Conservation (phyloP, 2,329 filamentous ascomycete species). For the Arthrobotrys iridis region DNA sequence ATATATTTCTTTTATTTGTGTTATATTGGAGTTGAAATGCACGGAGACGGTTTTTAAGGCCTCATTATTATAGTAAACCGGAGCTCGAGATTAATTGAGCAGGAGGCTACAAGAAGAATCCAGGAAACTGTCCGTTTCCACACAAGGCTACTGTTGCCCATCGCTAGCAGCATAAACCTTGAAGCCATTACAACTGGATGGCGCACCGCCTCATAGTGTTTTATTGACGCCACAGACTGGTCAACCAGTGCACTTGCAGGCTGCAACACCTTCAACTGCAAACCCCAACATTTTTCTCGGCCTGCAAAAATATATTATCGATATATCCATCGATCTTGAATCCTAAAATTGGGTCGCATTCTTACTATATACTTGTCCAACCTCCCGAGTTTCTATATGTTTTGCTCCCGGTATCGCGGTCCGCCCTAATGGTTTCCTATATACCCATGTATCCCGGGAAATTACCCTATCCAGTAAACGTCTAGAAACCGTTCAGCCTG, state of each 20-base stretch:
- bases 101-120: too few relatives aligned
- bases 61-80: too few relatives aligned
- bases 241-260: neutral
- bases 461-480: conserved; percentile 54
- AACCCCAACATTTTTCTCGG: neutral
- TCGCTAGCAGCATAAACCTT: too few relatives aligned
- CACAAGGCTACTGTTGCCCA: too few relatives aligned
- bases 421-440: conserved; percentile 25
- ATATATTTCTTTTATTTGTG: conserved; percentile 1
- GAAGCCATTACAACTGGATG: too few relatives aligned
- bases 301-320: neutral
- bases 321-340: neutral
- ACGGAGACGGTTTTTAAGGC: neutral
- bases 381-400: conserved; percentile 22
- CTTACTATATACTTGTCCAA: conserved; percentile 19
- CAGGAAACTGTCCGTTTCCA: too few relatives aligned
- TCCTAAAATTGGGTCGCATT: neutral
- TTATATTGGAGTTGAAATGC: conserved; percentile 22
- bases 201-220: conserved; percentile 5
- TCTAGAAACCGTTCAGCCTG: conserved; percentile 53
- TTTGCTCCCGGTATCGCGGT: conserved; percentile 46
- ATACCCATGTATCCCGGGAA: conserved; percentile 29
- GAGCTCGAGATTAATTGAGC: too few relatives aligned
- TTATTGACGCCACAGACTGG: conserved; percentile 19
- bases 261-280: neutral